Base-by-base conservation (phyloP, 2,329 filamentous ascomycete species). In the Paecilomyces niveus region DNA sequence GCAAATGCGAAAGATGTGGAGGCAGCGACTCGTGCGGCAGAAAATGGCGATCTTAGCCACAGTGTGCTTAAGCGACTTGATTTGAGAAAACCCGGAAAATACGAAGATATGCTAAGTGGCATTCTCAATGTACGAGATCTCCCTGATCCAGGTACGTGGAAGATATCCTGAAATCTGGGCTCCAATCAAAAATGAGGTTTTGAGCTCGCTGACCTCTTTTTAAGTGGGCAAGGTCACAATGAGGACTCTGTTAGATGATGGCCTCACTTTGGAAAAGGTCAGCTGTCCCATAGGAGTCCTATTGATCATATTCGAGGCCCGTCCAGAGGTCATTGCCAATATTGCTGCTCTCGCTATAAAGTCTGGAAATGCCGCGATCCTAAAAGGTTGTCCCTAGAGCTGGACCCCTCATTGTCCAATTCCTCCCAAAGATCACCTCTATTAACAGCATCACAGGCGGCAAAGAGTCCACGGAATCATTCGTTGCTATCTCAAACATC, bases 251-350 rank as follows among this genome's bases (percentile, higher is more conserved):
- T 83, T 99, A 10, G 94, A 97, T 73, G 89, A 97, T 65, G 89
- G 87, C 56, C 83, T 99, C 56, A 82, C 88, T 56, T 83, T 99
- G 60, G 91, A 96, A 71, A 87, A 92, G 62, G 89, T 96, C 53
- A 92, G 90, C 49, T 96, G 91, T 72, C 94, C 94, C 5, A 97
- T 99, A 66, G 94, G 94, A 60, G 92, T 97, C n/a, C 84, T 99
- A 50, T 84, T 99, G 65, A 94, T 99, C 76, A 97, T 99, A 70
- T 99, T 99, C 71, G 94, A 99, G 78, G 94, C 94, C 35, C 89
- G 94, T 7, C 94, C 94, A 6, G 94, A 99, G 77, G 94, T 99
- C 64, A 97, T 99, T 70, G 94, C 93, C 70, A 99, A 99, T 75
- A 97, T 99, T 70, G 92, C 94, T 62, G 90, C 92, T 3, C 82